Evolutionary conservation across 768 basidiomycete genomes (phyloP).

Genomic region (Fomitopsis serialis): DNA sequence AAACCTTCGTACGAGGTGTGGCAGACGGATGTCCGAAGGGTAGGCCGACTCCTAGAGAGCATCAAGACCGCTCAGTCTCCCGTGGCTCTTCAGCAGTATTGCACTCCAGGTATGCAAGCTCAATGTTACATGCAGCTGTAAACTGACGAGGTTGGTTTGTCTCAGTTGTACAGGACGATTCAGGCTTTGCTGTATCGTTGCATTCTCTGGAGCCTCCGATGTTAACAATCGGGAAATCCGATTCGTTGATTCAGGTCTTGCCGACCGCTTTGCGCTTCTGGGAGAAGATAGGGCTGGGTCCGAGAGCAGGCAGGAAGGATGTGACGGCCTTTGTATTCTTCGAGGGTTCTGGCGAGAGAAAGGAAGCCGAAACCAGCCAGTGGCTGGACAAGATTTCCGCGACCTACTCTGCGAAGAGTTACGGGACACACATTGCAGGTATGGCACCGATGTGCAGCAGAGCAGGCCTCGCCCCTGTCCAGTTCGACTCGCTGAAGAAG

Average conservation of each 20-base stretch:
- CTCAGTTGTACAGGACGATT: neutral
- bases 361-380: constrained; percentile 38
- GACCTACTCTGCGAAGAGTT: constrained; percentile 56
- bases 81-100: constrained; percentile 39
- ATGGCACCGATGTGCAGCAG: constrained; percentile 37
- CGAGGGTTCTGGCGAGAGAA: constrained; percentile 52
- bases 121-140: neutral
- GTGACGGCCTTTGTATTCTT: constrained; percentile 63
- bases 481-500: constrained; percentile 70
- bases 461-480: constrained; percentile 57
- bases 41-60: constrained; percentile 36
- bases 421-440: constrained; percentile 55
- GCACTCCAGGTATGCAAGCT: constrained; percentile 20
- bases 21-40: constrained; percentile 49
- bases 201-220: constrained; percentile 45
- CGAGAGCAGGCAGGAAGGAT: constrained; percentile 67
- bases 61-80: constrained; percentile 35
- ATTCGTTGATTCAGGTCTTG: constrained; percentile 60
- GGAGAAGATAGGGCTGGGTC: constrained; percentile 77
- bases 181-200: constrained; percentile 9
- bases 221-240: constrained; percentile 62
- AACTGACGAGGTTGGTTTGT: neutral
- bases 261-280: constrained; percentile 77
- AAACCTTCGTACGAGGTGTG: constrained; percentile 38
- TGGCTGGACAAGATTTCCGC: constrained; percentile 56